Evolutionary conservation across 2,329 filamentous ascomycete genomes (phyloP).

Genomic region (Beauveria scarabaeidicola): DNA sequence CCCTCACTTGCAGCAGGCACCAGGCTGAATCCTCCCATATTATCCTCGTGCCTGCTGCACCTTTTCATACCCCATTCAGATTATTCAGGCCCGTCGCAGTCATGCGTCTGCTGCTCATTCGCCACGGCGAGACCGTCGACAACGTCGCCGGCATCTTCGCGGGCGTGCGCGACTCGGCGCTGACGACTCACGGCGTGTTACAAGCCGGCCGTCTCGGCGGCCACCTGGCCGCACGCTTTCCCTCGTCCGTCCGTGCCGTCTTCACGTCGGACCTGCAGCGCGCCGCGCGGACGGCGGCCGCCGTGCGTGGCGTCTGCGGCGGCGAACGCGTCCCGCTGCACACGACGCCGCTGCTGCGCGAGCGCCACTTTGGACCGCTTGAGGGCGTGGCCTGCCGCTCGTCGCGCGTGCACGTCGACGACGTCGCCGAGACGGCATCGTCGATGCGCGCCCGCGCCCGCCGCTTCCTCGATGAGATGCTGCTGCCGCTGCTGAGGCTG

Average conservation of each 20-base stretch:
- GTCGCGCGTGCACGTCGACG: constrained; percentile 22
- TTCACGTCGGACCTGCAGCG: constrained; percentile 74
- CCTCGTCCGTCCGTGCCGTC: constrained; percentile 27
- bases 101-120: constrained; percentile 60
- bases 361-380: constrained; percentile 65
- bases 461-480: constrained; percentile 55
- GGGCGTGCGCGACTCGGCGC: constrained; percentile 67
- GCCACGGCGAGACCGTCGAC: constrained; percentile 85
- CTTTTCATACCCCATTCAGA: not conserved
- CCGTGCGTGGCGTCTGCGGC: constrained; percentile 48
- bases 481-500: constrained; percentile 34
- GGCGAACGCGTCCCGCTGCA: constrained; percentile 15
- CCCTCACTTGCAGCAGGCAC: constrained; percentile 4
- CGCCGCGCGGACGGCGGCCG: constrained; percentile 61
- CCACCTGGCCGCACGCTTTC: constrained; percentile 39
- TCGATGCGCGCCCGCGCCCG: constrained; percentile 58
- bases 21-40: not conserved
- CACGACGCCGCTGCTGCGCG: constrained; percentile 45
- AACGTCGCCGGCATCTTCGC: constrained; percentile 75
- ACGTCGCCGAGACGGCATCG: constrained; percentile 57
- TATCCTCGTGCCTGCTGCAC: not conserved
- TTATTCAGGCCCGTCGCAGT: not conserved
- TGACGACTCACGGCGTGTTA: constrained; percentile 74
- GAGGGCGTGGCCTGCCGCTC: constrained; percentile 54
- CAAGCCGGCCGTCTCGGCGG: constrained; percentile 66